These are phyloP conservation scores for Monsonia emarginata DNA, from an alignment of 441 rosid species.

Conservation along the genomic window DNA sequence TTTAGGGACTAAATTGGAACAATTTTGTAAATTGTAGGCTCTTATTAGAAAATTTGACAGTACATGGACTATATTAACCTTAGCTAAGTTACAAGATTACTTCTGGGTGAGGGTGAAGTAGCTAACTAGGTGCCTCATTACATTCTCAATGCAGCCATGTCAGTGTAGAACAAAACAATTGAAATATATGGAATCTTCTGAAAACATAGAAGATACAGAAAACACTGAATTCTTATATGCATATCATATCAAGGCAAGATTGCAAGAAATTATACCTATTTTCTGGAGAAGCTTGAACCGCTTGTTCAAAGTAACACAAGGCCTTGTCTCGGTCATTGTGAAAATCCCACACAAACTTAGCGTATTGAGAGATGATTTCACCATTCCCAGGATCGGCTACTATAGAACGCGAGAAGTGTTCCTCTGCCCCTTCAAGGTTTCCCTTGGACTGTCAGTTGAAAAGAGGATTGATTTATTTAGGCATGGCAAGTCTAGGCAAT, in stretches of 20 bases:
- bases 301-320: slow-evolving; percentile 40
- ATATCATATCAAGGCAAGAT: not conserved
- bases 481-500: not conserved
- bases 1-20: too few species aligned
- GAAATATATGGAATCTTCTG: not conserved
- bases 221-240: not conserved
- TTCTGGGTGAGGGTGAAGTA: not conserved
- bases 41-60: too few species aligned
- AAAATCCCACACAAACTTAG: slow-evolving; percentile 51
- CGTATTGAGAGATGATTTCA: slow-evolving; percentile 46
- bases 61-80: too few species aligned
- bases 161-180: not conserved
- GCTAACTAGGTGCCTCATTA: not conserved
- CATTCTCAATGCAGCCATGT: not conserved
- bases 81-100: not conserved
- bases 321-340: slow-evolving; percentile 47
- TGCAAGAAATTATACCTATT: slow-evolving; percentile 34
- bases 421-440: slow-evolving; percentile 33
- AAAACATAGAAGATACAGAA: not conserved
- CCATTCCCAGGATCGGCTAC: slow-evolving; percentile 43
- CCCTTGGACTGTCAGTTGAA: slow-evolving; percentile 24
- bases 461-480: too few species aligned
- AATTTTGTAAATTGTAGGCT: too few species aligned
- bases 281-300: slow-evolving; percentile 45
- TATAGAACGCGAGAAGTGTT: slow-evolving; percentile 33